Conservation (phyloP, 2,329 filamentous ascomycete species). For the Cryphonectria radicalis region DNA sequence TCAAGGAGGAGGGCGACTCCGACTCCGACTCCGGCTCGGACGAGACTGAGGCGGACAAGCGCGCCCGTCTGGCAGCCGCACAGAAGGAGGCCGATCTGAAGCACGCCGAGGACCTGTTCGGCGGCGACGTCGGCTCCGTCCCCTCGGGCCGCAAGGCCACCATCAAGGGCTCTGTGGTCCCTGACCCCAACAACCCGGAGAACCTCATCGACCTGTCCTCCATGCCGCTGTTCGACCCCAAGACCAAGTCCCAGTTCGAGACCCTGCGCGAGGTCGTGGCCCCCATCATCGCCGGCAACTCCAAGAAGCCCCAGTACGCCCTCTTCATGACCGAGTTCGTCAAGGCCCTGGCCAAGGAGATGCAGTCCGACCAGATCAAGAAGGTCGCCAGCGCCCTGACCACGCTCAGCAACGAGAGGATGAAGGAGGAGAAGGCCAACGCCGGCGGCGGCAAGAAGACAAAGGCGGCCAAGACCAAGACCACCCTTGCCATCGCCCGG, state of each 20-base stretch:
- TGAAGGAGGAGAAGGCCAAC: slow-evolving; percentile 95
- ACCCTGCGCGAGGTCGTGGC: slow-evolving; percentile 77
- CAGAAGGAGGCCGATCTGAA: slow-evolving; percentile 89
- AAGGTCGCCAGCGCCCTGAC: slow-evolving; percentile 88
- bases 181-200: slow-evolving; percentile 73
- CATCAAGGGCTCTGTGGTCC: slow-evolving; percentile 65
- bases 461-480: slow-evolving; percentile 96
- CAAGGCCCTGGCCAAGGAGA: slow-evolving; percentile 84
- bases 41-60: slow-evolving; percentile 73
- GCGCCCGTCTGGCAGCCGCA: slow-evolving; percentile 74
- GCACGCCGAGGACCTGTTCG: slow-evolving; percentile 89
- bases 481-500: slow-evolving; percentile 71
- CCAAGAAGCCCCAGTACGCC: slow-evolving; percentile 88
- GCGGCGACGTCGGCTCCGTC: slow-evolving; percentile 72
- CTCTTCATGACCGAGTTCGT: slow-evolving; percentile 90
- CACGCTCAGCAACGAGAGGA: slow-evolving; percentile 94
- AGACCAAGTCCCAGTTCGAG: slow-evolving; percentile 84
- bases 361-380: slow-evolving; percentile 94
- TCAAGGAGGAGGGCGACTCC: slow-evolving; percentile 56
- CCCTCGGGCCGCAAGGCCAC: slow-evolving; percentile 66
- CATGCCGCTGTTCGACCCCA: slow-evolving; percentile 86
- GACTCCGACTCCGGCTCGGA: slow-evolving; percentile 59
- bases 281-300: slow-evolving; percentile 74
- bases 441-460: slow-evolving; percentile 96
- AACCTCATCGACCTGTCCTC: slow-evolving; percentile 80